Conservation (phyloP, 129 eudicot genomes). For the Flaveria sonorensis region DNA sequence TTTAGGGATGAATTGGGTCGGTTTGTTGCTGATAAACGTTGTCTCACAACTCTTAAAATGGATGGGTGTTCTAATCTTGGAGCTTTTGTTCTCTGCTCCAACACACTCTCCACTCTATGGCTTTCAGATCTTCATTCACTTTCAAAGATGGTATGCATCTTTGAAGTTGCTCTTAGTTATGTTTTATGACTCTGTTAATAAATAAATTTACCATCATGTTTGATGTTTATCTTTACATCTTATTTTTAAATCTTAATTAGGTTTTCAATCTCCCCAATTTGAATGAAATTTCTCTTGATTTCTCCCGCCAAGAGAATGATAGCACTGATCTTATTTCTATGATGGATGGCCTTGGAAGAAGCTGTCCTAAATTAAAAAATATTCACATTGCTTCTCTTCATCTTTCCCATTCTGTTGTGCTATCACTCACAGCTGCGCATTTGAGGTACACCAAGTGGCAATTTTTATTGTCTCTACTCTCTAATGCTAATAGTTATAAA, state of each 20-base stretch:
- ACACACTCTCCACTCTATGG: constrained; percentile 82
- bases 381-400: constrained; percentile 76
- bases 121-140: constrained; percentile 91
- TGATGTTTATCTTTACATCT: constrained; percentile 10
- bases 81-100: constrained; percentile 62
- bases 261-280: constrained; percentile 86
- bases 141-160: constrained; percentile 67
- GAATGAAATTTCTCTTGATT: constrained; percentile 73
- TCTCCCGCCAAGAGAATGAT: constrained; percentile 78
- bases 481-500: not conserved
- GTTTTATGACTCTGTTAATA: not conserved
- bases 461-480: not conserved
- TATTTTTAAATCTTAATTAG: constrained; percentile 35
- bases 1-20: constrained; percentile 94
- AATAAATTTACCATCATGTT: not conserved
- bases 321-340: constrained; percentile 69
- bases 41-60: constrained; percentile 80
- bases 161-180: constrained; percentile 1
- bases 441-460: constrained; percentile 53
- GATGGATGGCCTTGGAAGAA: constrained; percentile 76
- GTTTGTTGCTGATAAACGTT: constrained; percentile 80
- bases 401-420: constrained; percentile 80
- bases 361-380: constrained; percentile 69
- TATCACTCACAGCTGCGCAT: constrained; percentile 83
- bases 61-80: constrained; percentile 90